Evolutionary conservation across 23 red algal species (phyloP), one percentile per base, ranked within the genome.

Genomic region (Gracilariopsis chorda): DNA sequence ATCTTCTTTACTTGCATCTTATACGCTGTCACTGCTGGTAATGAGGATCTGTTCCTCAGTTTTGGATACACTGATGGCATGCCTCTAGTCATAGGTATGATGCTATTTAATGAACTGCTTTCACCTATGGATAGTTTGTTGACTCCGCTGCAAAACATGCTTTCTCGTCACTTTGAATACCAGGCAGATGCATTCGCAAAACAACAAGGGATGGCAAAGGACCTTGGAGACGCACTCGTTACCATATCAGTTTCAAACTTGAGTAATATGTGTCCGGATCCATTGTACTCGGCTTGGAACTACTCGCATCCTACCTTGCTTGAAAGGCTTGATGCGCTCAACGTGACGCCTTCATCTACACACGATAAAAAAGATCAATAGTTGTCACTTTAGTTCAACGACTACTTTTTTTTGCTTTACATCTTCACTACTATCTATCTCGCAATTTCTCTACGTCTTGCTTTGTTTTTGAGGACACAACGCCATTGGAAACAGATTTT

Each of bases 281-380:
- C 94, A 17, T 93, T 80, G 72, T 96, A 96, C 53, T 91, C 86
- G 14, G 56, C 90, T 13, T 96, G 84, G 77, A 83, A 96, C 49
- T 87, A 91, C 53, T 89, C 82, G 41, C 94, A 96, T 88, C 94
- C 94, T 19, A 96, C 94, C 3, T 48, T 96, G 43, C 77, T 93
- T 35, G 94, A 96, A 82, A 25, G 94, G 37, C 52, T 94, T 13
- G 81, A 88, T 69, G 91, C 91, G 4, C 80, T 94, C 40, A 78
- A 85, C 74, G 81, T 81, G 35, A 76, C 79, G 13, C 91, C 91
- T 23, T 21, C 42, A 45, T 21, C 35, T 4, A 52, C 53, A 24
- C 33, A 55, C 28, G 2, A 36, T 49, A 89, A 75, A 39, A 78
- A 89, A 30, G 82, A 72, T 23, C 40, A 86, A 36, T 86, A 86